A percentile compares a stretch with the other conserved stretches of the same genome.
Conservation (phyloP, 2,329 filamentous ascomycete species). For the Colletotrichum chlorophyti region DNA sequence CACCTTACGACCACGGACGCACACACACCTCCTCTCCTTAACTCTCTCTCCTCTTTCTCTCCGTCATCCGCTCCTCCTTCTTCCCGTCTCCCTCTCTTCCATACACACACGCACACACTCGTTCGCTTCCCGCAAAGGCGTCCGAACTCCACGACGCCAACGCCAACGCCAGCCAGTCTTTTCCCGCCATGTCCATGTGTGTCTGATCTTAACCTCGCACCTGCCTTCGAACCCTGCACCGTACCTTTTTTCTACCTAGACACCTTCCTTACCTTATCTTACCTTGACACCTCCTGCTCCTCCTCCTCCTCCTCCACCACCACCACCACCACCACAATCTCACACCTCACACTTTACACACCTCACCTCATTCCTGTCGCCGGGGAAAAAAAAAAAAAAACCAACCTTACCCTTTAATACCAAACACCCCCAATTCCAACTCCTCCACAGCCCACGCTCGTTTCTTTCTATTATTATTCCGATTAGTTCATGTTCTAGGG, state of each 20-base stretch:
- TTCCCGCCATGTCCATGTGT: constrained; percentile 18
- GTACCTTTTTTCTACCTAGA: constrained; percentile 7
- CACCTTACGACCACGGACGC: too few species aligned
- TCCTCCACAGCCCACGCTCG: constrained; percentile 24
- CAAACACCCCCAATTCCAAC: not conserved
- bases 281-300: not conserved
- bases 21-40: constrained; percentile 5
- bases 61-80: not conserved
- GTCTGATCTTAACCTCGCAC: constrained; percentile 7
- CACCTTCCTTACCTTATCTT: constrained; percentile 2
- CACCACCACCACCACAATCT: constrained; percentile 1
- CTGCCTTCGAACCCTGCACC: constrained; percentile 14
- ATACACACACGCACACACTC: not conserved
- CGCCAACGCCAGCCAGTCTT: constrained; percentile 8
- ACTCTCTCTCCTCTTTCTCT: constrained; percentile 6
- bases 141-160: constrained; percentile 16
- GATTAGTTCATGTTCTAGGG: constrained; percentile 8
- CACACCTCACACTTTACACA: not conserved
- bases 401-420: constrained; percentile 13
- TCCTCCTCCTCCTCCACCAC: constrained; percentile 5
- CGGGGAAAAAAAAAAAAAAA: too few species aligned
- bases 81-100: too few species aligned
- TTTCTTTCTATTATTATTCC: constrained; percentile 21
- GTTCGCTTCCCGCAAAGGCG: constrained; percentile 23
- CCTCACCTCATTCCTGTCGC: too few species aligned